A percentile compares a stretch with the other conserved stretches of the same genome.
Conservation (phyloP, 345 rosid genomes). For the Sisymbrium irio region DNA sequence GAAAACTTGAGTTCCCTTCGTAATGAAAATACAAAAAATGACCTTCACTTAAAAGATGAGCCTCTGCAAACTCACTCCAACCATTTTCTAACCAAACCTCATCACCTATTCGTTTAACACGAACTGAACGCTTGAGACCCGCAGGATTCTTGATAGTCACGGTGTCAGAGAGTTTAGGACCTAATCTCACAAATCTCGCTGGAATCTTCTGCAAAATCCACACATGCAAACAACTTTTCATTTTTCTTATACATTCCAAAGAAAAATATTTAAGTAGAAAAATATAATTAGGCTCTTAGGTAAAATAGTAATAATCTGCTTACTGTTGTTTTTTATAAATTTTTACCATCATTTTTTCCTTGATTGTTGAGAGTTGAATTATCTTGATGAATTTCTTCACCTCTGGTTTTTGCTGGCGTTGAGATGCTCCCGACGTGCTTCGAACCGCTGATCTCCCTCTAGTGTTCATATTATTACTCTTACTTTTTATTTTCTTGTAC, state of each 20-base stretch:
- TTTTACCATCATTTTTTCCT: slow-evolving; percentile 25
- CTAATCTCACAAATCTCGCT: slow-evolving; percentile 22
- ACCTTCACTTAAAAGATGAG: slow-evolving; percentile 23
- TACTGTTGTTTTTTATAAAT: background rate
- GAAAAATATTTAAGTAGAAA: background rate
- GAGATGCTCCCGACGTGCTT: background rate
- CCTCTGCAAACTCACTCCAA: slow-evolving; percentile 33
- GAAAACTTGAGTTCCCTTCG: slow-evolving; percentile 19
- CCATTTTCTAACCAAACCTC: slow-evolving; percentile 31
- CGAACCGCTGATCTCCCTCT: slow-evolving; percentile 3
- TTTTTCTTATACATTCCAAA: background rate
- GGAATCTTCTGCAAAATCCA: slow-evolving; percentile 24
- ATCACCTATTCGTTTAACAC: slow-evolving; percentile 5
- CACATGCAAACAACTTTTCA: slow-evolving; percentile 23
- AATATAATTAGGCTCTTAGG: too few species aligned
- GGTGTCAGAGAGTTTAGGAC: slow-evolving; percentile 24
- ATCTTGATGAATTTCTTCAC: slow-evolving; percentile 13
- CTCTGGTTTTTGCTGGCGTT: background rate
- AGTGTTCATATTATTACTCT: background rate
- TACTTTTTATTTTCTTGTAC: background rate
- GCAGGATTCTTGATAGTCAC: slow-evolving; percentile 19
- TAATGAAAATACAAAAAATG: slow-evolving; percentile 16
- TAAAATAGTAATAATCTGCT: background rate
- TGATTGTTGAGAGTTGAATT: background rate
- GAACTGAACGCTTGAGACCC: slow-evolving; percentile 19